These are phyloP conservation scores for Cicer bijugum DNA, from an alignment of 306 rosid genomes.

Conservation along the genomic window DNA sequence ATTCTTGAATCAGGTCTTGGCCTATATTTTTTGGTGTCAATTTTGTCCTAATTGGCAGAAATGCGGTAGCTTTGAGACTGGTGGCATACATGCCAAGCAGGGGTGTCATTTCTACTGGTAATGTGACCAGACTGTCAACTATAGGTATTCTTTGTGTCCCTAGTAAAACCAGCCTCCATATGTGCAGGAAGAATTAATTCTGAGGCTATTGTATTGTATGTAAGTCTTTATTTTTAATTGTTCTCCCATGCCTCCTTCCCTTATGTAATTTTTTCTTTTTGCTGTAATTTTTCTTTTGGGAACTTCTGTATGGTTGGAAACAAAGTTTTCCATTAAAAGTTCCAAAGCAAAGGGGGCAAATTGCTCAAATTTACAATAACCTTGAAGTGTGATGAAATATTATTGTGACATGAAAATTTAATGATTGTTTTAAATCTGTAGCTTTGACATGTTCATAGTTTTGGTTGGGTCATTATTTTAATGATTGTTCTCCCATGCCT, in stretches of 20 bases:
- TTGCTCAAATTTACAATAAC: constrained; percentile 41
- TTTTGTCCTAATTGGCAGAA: constrained; percentile 43
- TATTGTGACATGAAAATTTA: constrained; percentile 43
- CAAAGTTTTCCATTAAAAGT: constrained; percentile 32
- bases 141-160: constrained; percentile 33
- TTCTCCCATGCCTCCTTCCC: constrained; percentile 20
- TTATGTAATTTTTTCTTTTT: constrained; percentile 33
- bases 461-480: background rate
- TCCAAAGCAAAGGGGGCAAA: constrained; percentile 49
- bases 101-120: constrained; percentile 38
- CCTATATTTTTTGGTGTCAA: constrained; percentile 29
- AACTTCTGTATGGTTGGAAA: constrained; percentile 46
- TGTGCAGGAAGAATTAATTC: constrained; percentile 46
- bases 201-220: constrained; percentile 41
- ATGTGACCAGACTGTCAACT: constrained; percentile 42
- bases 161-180: constrained; percentile 30
- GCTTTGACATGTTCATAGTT: constrained; percentile 14
- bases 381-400: constrained; percentile 44
- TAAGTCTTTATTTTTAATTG: constrained; percentile 36
- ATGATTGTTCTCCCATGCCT: no score
- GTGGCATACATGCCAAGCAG: constrained; percentile 40
- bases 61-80: constrained; percentile 23
- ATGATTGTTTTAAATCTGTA: constrained; percentile 37
- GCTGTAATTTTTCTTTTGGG: constrained; percentile 42
- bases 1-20: constrained; percentile 45